Evolutionary conservation across 352 stramenopile genomes (phyloP), one percentile per base, ranked within the genome.

Genomic region (Phytophthora meadii): DNA sequence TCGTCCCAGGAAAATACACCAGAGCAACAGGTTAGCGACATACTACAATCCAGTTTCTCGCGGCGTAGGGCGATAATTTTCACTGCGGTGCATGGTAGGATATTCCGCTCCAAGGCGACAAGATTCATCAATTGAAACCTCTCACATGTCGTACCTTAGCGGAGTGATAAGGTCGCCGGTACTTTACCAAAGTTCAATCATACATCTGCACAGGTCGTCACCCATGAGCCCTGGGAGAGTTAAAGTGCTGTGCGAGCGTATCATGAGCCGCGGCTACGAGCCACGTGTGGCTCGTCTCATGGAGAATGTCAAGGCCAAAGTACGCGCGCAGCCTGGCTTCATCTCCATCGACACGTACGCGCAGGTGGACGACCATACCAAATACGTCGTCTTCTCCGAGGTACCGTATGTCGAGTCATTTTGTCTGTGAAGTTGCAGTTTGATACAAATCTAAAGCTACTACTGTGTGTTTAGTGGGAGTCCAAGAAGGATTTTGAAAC

Each of bases 331-430:
- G 61, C 86, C 88, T 5, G 88, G 88, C 0, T 70, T 93, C 27
- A 62, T 96, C 53, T 87, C 81, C 7, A 83, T 96, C 59, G 82
- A 89, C 59, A 96, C 88, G 1, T 90, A 87, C 73, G 78, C 63
- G 50, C 83, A 94, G 57, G 58, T 89, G 58, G 83, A 93, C 66
- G 79, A 93, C 55, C 68, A 86, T 63, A 87, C 90, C 60, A 96
- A 96, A 72, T 96, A 94, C 72, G 80, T 96, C 54, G 88, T 96
- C 51, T 92, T 96, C 72, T 94, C 88, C 46, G 83, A 96, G 84
- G 84, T 30, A 30, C 27, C 3, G 27, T 93, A 59, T 44, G 48
- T 37, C 53, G 30, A 57, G 12, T 36, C 12, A 14, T 36, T 36
- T 36, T 30, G 2, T 14, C 30, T 36, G 30, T 12, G 28, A 50